Percentiles rank a stretch among this genome's conserved stretches.
These are phyloP conservation scores for Hibiscus trionum DNA, from an alignment of 345 rosid genomes.

Conservation along the genomic window DNA sequence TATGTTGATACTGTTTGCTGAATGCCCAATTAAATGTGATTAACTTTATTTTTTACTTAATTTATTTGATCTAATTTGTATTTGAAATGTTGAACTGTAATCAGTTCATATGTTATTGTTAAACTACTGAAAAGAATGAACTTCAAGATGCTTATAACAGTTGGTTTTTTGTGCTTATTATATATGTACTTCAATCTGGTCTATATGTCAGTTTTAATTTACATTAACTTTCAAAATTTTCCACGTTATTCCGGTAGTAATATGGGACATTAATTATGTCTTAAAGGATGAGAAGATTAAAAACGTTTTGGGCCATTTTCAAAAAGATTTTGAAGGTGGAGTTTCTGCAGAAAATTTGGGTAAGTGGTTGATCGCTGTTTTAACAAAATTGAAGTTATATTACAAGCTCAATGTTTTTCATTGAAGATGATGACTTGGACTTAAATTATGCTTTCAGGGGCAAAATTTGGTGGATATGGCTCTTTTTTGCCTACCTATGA, in stretches of 20 bases:
- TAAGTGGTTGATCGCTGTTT: constrained; percentile 29
- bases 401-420: background rate
- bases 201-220: background rate
- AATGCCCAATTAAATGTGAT: background rate
- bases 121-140: background rate
- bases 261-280: constrained; percentile 13
- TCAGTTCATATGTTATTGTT: background rate
- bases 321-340: constrained; percentile 43
- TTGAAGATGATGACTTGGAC: no score
- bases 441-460: constrained; percentile 36
- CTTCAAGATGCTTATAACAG: background rate
- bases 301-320: constrained; percentile 60
- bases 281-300: constrained; percentile 67
- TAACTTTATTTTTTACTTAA: background rate
- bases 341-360: constrained; percentile 45
- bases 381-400: background rate
- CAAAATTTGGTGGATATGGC: constrained; percentile 54
- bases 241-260: constrained; percentile 10
- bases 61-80: background rate
- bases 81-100: background rate
- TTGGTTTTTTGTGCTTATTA: background rate
- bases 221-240: background rate
- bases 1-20: background rate
- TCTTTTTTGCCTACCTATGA: constrained; percentile 57
- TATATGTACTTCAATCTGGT: background rate